A percentile compares a stretch with the other conserved stretches of the same genome.
phyloP scores from a whole-genome alignment of 192 early-diverging fungal genomes.

The Pilobolus umbonatus region DNA sequence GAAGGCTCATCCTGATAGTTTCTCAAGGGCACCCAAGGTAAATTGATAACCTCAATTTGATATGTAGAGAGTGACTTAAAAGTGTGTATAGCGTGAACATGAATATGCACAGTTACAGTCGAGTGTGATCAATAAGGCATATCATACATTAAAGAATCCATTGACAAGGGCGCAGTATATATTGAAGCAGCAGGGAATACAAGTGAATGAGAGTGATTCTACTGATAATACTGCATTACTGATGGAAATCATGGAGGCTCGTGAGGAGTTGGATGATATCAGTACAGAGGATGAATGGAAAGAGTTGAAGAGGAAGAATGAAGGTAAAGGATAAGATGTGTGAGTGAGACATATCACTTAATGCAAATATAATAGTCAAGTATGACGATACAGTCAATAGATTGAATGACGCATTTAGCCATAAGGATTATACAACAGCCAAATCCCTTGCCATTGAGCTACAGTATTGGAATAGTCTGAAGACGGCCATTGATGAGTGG shows the following conservation, averaged over 20 bases:
- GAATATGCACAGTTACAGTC: constrained; percentile 67
- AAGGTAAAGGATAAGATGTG: constrained; percentile 37
- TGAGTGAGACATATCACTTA: not conserved
- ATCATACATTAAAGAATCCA: constrained; percentile 72
- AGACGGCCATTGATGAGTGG: constrained; percentile 55
- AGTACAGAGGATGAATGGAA: constrained; percentile 57
- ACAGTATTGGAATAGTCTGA: constrained; percentile 73
- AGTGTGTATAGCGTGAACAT: constrained; percentile 51
- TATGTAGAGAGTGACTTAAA: not conserved
- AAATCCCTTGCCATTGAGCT: constrained; percentile 64
- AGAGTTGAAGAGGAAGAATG: constrained; percentile 54
- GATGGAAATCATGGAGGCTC: constrained; percentile 77
- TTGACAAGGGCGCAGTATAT: constrained; percentile 80
- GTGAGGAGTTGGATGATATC: constrained; percentile 73
- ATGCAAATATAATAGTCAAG: constrained; percentile 10
- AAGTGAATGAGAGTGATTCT: constrained; percentile 59
- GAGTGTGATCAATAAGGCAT: constrained; percentile 83
- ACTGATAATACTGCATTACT: constrained; percentile 65
- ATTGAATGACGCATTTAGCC: constrained; percentile 53
- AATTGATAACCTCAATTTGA: not conserved
- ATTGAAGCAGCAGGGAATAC: constrained; percentile 51
- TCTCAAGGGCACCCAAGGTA: constrained; percentile 55
- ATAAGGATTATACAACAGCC: constrained; percentile 47
- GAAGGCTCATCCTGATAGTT: constrained; percentile 82
- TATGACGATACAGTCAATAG: constrained; percentile 17